phyloP scores from a whole-genome alignment of 1,139 yeast species.

The Blastobotrys persicus region DNA sequence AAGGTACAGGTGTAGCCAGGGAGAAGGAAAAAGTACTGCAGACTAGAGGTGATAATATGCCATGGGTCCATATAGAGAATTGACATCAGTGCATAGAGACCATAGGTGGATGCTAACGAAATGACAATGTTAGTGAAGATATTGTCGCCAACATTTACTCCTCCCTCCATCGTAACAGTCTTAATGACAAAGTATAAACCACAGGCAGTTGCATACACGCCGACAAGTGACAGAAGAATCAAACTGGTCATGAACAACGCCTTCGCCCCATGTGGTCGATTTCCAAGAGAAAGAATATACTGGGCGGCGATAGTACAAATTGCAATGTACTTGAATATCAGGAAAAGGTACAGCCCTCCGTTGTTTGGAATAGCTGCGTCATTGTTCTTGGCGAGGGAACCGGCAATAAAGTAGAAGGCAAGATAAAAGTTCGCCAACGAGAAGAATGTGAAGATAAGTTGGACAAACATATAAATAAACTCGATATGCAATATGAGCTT shows the following conservation, averaged over 20 bases:
- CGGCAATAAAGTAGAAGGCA: conserved; percentile 90
- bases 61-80: conserved; percentile 86
- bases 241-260: conserved; percentile 70
- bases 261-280: conserved; percentile 90
- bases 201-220: conserved; percentile 74
- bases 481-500: conserved; percentile 80
- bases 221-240: conserved; percentile 69
- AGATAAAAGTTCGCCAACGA: conserved; percentile 86
- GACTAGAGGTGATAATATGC: conserved; percentile 83
- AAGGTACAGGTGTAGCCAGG: conserved; percentile 92
- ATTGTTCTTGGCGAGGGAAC: conserved; percentile 59
- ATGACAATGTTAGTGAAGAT: conserved; percentile 76
- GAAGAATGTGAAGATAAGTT: conserved; percentile 79
- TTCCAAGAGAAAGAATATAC: conserved; percentile 90
- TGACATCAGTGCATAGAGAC: conserved; percentile 76
- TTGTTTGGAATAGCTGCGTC: conserved; percentile 52
- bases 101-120: conserved; percentile 82
- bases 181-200: conserved; percentile 75
- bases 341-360: conserved; percentile 70
- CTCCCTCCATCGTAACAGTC: conserved; percentile 47
- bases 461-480: conserved; percentile 75
- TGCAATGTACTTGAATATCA: conserved; percentile 78
- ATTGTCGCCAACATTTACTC: conserved; percentile 41
- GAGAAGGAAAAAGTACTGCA: conserved; percentile 80
- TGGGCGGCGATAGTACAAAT: conserved; percentile 78